Evolutionary conservation across 331 rosid genomes (phyloP).

Genomic region (Rosa hybrid): DNA sequence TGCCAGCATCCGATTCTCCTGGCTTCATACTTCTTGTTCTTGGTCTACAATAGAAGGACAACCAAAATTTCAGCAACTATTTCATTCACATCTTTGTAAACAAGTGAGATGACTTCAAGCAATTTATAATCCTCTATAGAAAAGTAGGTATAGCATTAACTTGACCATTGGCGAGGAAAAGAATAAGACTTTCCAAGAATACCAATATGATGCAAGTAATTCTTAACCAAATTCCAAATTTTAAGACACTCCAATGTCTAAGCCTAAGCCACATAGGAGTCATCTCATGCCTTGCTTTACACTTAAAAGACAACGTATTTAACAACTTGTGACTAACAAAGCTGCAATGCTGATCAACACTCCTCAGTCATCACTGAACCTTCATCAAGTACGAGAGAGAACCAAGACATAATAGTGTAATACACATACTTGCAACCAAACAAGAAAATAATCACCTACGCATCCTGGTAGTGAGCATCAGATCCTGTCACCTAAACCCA

Average conservation of each 20-base stretch:
- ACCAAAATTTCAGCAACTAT: neutral
- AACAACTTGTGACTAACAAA: neutral
- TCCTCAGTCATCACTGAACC: neutral
- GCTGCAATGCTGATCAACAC: neutral
- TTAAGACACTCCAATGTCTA: neutral
- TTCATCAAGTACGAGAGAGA: neutral
- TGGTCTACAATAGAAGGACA: constrained; percentile 35
- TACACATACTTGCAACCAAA: neutral
- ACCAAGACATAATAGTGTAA: neutral
- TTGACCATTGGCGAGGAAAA: neutral
- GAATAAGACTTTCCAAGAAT: neutral
- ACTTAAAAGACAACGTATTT: neutral
- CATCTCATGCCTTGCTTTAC: neutral
- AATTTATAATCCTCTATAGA: neutral
- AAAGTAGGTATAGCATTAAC: neutral
- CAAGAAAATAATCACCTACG: neutral
- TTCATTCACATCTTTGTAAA: neutral
- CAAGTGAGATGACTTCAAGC: neutral
- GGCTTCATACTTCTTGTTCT: constrained; percentile 47
- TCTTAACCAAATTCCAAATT: neutral
- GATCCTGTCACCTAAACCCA: neutral
- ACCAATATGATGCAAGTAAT: neutral
- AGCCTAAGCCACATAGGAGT: neutral
- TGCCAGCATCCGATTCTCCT: constrained; percentile 32
- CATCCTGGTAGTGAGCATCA: neutral